phyloP scores from a whole-genome alignment of 805 yeast species.

The Ogataea paraovalis region DNA sequence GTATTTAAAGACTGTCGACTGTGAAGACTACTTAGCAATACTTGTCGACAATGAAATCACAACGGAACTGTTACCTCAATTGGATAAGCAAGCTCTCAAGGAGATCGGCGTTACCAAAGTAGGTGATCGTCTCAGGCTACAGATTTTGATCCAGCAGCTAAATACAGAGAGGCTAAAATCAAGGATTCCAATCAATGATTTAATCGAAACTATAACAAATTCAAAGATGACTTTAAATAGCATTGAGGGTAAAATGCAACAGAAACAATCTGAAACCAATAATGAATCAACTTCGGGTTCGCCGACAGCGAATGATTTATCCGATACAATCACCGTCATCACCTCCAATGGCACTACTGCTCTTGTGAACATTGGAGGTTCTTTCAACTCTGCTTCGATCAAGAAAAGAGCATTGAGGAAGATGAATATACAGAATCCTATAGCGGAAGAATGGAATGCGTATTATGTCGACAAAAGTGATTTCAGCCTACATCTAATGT shows the following conservation, averaged over 20 bases:
- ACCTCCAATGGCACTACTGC: conserved; percentile 70
- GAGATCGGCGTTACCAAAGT: conserved; percentile 73
- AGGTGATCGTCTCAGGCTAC: conserved; percentile 77
- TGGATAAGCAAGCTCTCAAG: conserved; percentile 60
- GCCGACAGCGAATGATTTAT: conserved; percentile 4
- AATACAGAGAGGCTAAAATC: conserved; percentile 32
- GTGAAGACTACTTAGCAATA: conserved; percentile 22
- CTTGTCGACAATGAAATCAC: conserved; percentile 49
- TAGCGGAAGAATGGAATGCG: conserved; percentile 51
- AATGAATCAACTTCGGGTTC: background rate
- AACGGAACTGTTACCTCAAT: conserved; percentile 50
- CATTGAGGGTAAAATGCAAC: conserved; percentile 11
- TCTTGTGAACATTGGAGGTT: conserved; percentile 67
- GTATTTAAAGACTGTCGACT: conserved; percentile 24
- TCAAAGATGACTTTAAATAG: conserved; percentile 13
- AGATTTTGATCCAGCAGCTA: conserved; percentile 50
- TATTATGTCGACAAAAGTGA: conserved; percentile 47
- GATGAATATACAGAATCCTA: conserved; percentile 43
- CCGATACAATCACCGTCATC: conserved; percentile 54
- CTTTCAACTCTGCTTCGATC: conserved; percentile 76
- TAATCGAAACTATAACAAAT: conserved; percentile 18
- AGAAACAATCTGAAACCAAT: background rate
- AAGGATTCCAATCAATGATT: conserved; percentile 14
- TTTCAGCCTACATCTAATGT: conserved; percentile 44
- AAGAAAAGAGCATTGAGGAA: conserved; percentile 64